phyloP scores from a whole-genome alignment of 805 yeast species.

The Jamesozyma gamospora region DNA sequence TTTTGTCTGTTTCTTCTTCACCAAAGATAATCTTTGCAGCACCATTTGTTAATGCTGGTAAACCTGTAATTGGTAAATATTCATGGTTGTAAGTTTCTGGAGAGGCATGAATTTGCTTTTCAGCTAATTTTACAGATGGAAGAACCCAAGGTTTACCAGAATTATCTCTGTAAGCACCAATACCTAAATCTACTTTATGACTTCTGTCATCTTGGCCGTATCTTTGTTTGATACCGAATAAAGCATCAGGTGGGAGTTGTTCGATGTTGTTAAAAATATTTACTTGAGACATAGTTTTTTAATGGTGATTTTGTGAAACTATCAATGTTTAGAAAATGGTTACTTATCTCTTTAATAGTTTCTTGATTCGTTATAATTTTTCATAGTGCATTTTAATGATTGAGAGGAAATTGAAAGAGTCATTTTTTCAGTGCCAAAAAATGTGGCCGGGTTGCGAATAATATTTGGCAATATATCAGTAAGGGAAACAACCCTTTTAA shows the following conservation, averaged over 20 bases:
- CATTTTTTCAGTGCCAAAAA: too few relatives aligned
- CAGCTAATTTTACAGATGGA: slow-evolving; percentile 66
- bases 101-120: slow-evolving; percentile 47
- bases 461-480: too few relatives aligned
- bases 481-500: too few relatives aligned
- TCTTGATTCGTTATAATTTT: too few relatives aligned
- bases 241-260: slow-evolving; percentile 75
- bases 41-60: slow-evolving; percentile 51
- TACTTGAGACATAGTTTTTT: slow-evolving; percentile 12
- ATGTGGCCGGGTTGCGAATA: too few relatives aligned
- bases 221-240: slow-evolving; percentile 72
- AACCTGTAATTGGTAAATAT: slow-evolving; percentile 76
- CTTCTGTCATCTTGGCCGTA: slow-evolving; percentile 46
- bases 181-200: slow-evolving; percentile 74
- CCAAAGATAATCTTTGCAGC: slow-evolving; percentile 72
- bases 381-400: too few relatives aligned
- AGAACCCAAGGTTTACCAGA: slow-evolving; percentile 81
- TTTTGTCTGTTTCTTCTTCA: slow-evolving; percentile 42
- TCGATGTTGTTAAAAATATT: slow-evolving; percentile 37
- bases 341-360: too few relatives aligned
- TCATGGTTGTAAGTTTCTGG: slow-evolving; percentile 65
- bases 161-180: slow-evolving; percentile 92
- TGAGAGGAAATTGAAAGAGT: too few relatives aligned
- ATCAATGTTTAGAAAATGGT: too few relatives aligned
- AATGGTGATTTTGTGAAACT: neutral